Evolutionary conservation across 257 asterid genomes (phyloP).

Genomic region (Solanum boliviense): DNA sequence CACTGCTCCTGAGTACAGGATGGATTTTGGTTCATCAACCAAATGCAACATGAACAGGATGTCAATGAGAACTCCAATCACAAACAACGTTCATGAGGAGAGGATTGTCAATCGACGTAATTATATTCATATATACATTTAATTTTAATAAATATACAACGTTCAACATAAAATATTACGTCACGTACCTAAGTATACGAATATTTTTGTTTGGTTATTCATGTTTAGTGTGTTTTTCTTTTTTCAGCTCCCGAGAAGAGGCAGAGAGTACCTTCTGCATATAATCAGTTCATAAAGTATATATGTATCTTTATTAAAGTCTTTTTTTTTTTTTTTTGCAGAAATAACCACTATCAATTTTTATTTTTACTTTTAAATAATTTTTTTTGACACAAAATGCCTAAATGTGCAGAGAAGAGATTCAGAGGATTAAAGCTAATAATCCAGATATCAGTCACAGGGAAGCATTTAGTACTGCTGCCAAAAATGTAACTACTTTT

Average conservation of each 20-base stretch:
- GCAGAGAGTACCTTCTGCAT: constrained; percentile 86
- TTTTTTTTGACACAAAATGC: background rate
- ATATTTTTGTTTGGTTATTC: background rate
- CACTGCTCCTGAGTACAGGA: constrained; percentile 30
- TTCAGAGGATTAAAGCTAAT: constrained; percentile 80
- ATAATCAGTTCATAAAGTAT: constrained; percentile 88
- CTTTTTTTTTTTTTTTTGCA: background rate
- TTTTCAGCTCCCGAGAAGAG: constrained; percentile 88
- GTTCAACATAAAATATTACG: background rate
- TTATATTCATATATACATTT: background rate
- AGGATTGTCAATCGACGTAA: constrained; percentile 55
- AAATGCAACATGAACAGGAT: constrained; percentile 37
- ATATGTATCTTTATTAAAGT: background rate
- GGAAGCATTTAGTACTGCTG: constrained; percentile 94
- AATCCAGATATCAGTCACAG: constrained; percentile 84
- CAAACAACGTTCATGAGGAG: constrained; percentile 22
- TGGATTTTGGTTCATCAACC: constrained; percentile 58
- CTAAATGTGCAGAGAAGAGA: constrained; percentile 54
- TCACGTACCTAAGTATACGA: background rate
- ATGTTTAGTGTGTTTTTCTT: background rate
- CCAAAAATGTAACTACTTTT: constrained; percentile 50
- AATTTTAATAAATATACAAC: background rate
- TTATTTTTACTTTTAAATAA: background rate
- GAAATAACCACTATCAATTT: background rate
- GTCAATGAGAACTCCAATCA: constrained; percentile 30